These are phyloP conservation scores for Pseudopediastrum boryanum DNA, from an alignment of 139 green algal genomes.

Conservation along the genomic window DNA sequence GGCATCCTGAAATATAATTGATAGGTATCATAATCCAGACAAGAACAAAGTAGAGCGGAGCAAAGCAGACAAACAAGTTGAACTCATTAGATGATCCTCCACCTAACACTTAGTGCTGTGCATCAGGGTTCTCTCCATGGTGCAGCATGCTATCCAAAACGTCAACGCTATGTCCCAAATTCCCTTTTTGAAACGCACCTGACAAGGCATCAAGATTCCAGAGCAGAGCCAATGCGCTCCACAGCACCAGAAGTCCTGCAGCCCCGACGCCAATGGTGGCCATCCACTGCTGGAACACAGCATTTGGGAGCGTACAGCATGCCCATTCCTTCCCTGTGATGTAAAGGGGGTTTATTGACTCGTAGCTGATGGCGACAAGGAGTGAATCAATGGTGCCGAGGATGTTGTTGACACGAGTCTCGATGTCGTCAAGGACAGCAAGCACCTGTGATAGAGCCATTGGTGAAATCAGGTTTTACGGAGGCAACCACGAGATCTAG, in stretches of 20 bases:
- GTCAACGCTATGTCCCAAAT: not conserved
- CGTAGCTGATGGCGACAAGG: not conserved
- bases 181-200: not conserved
- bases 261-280: not conserved
- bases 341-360: not conserved
- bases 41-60: not conserved
- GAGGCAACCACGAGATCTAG: too few relatives aligned
- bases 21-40: not conserved
- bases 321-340: constrained; percentile 6
- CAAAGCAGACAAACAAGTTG: too few relatives aligned
- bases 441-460: not conserved
- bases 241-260: not conserved
- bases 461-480: not conserved
- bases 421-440: not conserved
- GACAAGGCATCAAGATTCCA: constrained; percentile 17
- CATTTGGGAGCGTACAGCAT: constrained; percentile 14
- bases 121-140: not conserved
- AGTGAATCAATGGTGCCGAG: not conserved
- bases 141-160: not conserved
- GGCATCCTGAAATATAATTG: not conserved
- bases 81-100: not conserved
- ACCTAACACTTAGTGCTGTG: not conserved
- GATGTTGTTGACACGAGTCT: not conserved
- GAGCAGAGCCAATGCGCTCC: constrained; percentile 5
- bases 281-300: constrained; percentile 21